Evolutionary conservation across 768 basidiomycete species (phyloP).

Genomic region (Suillus decipiens): DNA sequence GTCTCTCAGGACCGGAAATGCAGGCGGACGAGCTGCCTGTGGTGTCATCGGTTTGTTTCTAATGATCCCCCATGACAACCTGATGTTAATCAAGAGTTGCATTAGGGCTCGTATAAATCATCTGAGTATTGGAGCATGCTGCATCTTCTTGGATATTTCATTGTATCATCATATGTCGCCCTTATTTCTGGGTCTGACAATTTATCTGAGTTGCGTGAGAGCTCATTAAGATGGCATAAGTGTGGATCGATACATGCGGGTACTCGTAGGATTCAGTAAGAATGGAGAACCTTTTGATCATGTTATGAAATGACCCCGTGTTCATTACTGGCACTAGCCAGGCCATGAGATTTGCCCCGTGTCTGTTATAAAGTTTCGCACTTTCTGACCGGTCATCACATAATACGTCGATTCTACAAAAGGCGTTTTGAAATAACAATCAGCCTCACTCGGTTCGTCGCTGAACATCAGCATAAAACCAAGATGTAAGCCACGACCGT

Average conservation of each 20-base stretch:
- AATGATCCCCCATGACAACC: constrained; percentile 1
- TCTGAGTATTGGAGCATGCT: neutral
- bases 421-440: neutral
- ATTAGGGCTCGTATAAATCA: constrained; percentile 24
- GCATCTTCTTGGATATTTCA: neutral
- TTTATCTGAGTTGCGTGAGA: neutral
- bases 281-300: neutral
- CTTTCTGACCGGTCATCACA: neutral
- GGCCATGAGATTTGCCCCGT: neutral
- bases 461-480: constrained; percentile 54
- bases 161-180: constrained; percentile 14
- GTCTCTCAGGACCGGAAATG: constrained; percentile 77
- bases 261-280: neutral
- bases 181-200: constrained; percentile 22
- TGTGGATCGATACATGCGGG: neutral
- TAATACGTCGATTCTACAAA: neutral
- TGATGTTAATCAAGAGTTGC: neutral
- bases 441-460: neutral
- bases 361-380: neutral
- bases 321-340: neutral
- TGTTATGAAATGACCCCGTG: neutral
- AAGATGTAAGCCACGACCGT: constrained; percentile 60
- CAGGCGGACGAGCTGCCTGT: constrained; percentile 76
- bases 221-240: neutral
- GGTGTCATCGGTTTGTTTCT: constrained; percentile 66